Percentiles rank a stretch among this genome's conserved stretches.
phyloP scores from a whole-genome alignment of 495 filamentous ascomycete species.

The Penicillium herquei region DNA sequence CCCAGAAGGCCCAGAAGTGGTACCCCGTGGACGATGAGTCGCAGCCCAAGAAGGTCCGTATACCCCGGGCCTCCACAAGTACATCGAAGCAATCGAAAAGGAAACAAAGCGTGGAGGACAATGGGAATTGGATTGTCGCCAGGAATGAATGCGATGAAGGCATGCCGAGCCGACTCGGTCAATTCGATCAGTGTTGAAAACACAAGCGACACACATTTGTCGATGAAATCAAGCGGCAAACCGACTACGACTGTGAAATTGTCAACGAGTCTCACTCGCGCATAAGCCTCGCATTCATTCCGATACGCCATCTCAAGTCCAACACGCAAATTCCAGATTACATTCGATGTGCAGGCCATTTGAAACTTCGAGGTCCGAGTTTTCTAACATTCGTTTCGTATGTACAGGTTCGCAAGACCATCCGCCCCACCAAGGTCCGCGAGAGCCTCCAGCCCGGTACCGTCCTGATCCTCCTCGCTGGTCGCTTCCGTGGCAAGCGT shows the following conservation, averaged over 20 bases:
- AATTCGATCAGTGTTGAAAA: constrained; percentile 2
- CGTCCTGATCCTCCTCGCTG: constrained; percentile 96
- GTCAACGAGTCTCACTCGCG: neutral
- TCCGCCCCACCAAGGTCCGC: constrained; percentile 80
- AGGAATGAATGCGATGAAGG: constrained; percentile 36
- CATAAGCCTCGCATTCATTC: constrained; percentile 3
- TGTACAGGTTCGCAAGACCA: constrained; percentile 86
- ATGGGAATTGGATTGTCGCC: constrained; percentile 23
- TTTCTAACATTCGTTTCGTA: constrained; percentile 34
- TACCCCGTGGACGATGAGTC: constrained; percentile 95
- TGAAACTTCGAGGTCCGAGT: constrained; percentile 7
- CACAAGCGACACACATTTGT: constrained; percentile 6
- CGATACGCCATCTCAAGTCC: neutral
- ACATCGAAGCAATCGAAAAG: constrained; percentile 15
- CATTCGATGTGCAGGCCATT: neutral
- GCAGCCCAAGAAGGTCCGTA: constrained; percentile 85
- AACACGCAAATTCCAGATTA: neutral
- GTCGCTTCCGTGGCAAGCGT: constrained; percentile 99
- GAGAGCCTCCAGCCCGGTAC: constrained; percentile 86
- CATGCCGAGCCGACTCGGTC: constrained; percentile 18
- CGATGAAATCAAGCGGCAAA: constrained; percentile 8
- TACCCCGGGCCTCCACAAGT: constrained; percentile 25
- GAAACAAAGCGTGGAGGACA: constrained; percentile 14
- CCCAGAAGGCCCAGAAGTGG: constrained; percentile 97
- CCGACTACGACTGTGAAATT: neutral